phyloP scores from a whole-genome alignment of 2,329 filamentous ascomycete genomes.

The Bipolaris zeicola region DNA sequence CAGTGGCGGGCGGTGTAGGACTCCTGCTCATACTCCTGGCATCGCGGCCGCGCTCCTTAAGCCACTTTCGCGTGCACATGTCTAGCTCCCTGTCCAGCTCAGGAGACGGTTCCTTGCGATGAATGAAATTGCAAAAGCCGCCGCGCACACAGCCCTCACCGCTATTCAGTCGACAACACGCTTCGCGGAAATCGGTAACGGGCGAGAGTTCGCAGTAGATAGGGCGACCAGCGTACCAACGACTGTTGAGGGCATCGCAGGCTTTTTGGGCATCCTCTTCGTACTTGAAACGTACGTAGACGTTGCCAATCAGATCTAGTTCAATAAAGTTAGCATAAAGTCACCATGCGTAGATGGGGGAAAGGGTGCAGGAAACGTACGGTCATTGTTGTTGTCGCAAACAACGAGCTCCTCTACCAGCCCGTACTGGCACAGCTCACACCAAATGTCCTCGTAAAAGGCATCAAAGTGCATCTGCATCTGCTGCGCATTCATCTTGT shows the following conservation, averaged over 20 bases:
- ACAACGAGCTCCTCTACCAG: conserved; percentile 97
- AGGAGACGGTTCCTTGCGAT: conserved; percentile 89
- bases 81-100: conserved; percentile 89
- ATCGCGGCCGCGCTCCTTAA: conserved; percentile 82
- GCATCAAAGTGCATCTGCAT: conserved; percentile 99
- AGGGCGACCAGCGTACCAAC: conserved; percentile 95
- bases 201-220: conserved; percentile 98
- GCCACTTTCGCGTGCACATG: conserved; percentile 94
- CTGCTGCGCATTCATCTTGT: conserved; percentile 94
- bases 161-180: conserved; percentile 91
- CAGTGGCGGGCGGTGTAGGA: conserved; percentile 75
- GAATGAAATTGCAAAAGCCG: conserved; percentile 99
- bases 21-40: conserved; percentile 80
- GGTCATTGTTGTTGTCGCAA: conserved; percentile 99
- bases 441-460: conserved; percentile 99
- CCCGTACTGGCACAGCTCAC: conserved; percentile 97
- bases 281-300: conserved; percentile 99
- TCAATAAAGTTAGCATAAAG: conserved; percentile 10
- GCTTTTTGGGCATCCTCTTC: conserved; percentile 93
- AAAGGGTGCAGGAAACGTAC: conserved; percentile 55
- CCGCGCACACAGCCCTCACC: conserved; percentile 95
- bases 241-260: conserved; percentile 89
- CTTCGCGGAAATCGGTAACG: conserved; percentile 97
- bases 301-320: conserved; percentile 92
- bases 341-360: neutral